Conservation (phyloP, 164 flowering plant species). For the Warburgia ugandensis region DNA sequence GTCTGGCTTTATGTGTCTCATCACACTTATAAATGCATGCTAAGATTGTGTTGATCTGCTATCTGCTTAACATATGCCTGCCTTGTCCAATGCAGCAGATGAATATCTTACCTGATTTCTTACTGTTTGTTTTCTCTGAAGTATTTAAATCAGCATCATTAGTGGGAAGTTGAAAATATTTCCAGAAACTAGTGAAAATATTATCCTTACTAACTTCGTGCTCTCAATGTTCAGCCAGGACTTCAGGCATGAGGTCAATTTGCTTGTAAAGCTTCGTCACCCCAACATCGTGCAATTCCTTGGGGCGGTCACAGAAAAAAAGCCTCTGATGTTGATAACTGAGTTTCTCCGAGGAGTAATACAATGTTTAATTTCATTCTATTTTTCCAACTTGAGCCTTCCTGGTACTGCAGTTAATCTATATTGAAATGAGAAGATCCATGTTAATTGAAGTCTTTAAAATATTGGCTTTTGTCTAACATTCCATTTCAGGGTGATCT, state of each 20-base stretch:
- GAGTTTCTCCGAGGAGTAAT: slow-evolving; percentile 94
- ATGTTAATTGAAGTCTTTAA: background rate
- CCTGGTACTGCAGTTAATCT: background rate
- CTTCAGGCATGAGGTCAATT: slow-evolving; percentile 94
- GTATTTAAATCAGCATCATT: background rate
- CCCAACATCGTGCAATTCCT: slow-evolving; percentile 98
- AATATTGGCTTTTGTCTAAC: background rate
- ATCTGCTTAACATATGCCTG: no score
- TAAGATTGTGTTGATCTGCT: no score
- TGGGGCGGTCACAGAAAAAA: slow-evolving; percentile 96
- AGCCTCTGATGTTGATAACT: slow-evolving; percentile 94
- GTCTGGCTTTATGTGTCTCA: no score
- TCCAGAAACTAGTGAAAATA: background rate
- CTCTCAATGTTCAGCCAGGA: slow-evolving; percentile 68
- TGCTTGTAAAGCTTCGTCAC: slow-evolving; percentile 98
- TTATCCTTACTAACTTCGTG: slow-evolving; percentile 3
- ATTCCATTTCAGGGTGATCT: slow-evolving; percentile 85
- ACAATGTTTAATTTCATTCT: background rate
- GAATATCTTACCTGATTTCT: no score
- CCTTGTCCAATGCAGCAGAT: background rate
- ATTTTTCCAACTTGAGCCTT: background rate
- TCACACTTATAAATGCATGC: no score
- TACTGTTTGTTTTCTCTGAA: background rate
- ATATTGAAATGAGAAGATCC: background rate
- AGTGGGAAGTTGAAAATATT: background rate